Evolutionary conservation across 352 stramenopile genomes (phyloP).

Genomic region (Globisporangium radiosum): DNA sequence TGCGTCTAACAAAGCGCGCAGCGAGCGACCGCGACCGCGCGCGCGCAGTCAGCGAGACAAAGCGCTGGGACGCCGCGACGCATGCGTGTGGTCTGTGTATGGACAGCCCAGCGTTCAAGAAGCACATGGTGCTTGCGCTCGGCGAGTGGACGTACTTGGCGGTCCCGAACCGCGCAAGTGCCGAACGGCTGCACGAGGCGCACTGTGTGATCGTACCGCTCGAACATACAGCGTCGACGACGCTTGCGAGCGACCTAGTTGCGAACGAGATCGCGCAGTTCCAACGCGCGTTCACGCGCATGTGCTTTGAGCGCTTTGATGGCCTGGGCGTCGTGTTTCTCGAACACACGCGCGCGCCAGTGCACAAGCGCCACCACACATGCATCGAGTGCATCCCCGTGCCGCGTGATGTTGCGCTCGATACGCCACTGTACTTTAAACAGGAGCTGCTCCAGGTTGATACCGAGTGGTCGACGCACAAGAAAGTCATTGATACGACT

Average conservation of each 20-base stretch:
- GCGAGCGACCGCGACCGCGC: slow-evolving; percentile 44
- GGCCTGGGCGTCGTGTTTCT: slow-evolving; percentile 64
- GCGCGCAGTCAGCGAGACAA: slow-evolving; percentile 47
- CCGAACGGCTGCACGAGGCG: slow-evolving; percentile 26
- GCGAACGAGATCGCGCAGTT: slow-evolving; percentile 61
- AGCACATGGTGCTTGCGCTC: slow-evolving; percentile 74
- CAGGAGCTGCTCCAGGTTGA: slow-evolving; percentile 74
- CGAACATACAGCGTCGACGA: slow-evolving; percentile 57
- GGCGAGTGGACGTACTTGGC: slow-evolving; percentile 72
- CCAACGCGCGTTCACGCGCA: slow-evolving; percentile 41
- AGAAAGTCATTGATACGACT: slow-evolving; percentile 73
- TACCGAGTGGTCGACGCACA: slow-evolving; percentile 76
- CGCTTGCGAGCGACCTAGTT: slow-evolving; percentile 55
- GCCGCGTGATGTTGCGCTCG: slow-evolving; percentile 42
- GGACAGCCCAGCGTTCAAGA: slow-evolving; percentile 68
- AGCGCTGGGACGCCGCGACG: slow-evolving; percentile 58
- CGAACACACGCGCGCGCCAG: slow-evolving; percentile 63
- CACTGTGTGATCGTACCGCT: slow-evolving; percentile 77
- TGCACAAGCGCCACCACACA: slow-evolving; percentile 51
- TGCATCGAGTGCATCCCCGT: slow-evolving; percentile 79
- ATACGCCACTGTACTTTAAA: slow-evolving; percentile 79
- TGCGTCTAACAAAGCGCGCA: slow-evolving; percentile 54
- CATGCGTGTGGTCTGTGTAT: slow-evolving; percentile 68
- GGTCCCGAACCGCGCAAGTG: slow-evolving; percentile 42
- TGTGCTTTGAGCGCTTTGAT: slow-evolving; percentile 50